phyloP scores from a whole-genome alignment of 2,329 filamentous ascomycete species.

The Acephala macrosclerotiorum region DNA sequence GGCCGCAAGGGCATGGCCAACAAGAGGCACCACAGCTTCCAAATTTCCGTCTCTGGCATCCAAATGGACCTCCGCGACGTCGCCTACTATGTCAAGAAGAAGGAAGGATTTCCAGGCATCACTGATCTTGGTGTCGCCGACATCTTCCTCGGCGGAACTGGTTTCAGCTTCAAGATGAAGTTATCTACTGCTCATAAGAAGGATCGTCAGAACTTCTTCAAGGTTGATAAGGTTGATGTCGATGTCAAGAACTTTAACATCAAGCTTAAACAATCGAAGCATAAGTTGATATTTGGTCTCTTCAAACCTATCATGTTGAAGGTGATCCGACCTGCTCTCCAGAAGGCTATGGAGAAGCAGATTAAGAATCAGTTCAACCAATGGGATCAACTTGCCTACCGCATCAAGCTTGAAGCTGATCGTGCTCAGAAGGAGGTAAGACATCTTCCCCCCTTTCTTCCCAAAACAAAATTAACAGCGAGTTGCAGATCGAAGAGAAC shows the following conservation, averaged over 20 bases:
- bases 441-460: background rate
- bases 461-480: slow-evolving; percentile 8
- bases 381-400: slow-evolving; percentile 75
- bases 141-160: slow-evolving; percentile 84
- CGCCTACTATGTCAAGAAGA: slow-evolving; percentile 93
- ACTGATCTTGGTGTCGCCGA: slow-evolving; percentile 90
- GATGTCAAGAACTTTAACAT: slow-evolving; percentile 83
- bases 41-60: slow-evolving; percentile 86
- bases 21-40: slow-evolving; percentile 81
- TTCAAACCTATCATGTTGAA: slow-evolving; percentile 89
- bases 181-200: slow-evolving; percentile 80
- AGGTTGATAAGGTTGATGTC: slow-evolving; percentile 83
- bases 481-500: slow-evolving; percentile 60
- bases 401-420: slow-evolving; percentile 85
- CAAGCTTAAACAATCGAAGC: slow-evolving; percentile 92
- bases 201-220: slow-evolving; percentile 87
- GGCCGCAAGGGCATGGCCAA: slow-evolving; percentile 87
- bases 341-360: slow-evolving; percentile 88
- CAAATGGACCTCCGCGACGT: slow-evolving; percentile 94
- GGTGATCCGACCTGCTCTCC: slow-evolving; percentile 81
- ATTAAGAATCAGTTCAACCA: slow-evolving; percentile 84
- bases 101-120: slow-evolving; percentile 89
- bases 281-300: slow-evolving; percentile 87
- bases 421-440: slow-evolving; percentile 65
- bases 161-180: slow-evolving; percentile 91